These are phyloP conservation scores for Larix kaempferi DNA, from an alignment of 75 land plant genomes.

Conservation along the genomic window DNA sequence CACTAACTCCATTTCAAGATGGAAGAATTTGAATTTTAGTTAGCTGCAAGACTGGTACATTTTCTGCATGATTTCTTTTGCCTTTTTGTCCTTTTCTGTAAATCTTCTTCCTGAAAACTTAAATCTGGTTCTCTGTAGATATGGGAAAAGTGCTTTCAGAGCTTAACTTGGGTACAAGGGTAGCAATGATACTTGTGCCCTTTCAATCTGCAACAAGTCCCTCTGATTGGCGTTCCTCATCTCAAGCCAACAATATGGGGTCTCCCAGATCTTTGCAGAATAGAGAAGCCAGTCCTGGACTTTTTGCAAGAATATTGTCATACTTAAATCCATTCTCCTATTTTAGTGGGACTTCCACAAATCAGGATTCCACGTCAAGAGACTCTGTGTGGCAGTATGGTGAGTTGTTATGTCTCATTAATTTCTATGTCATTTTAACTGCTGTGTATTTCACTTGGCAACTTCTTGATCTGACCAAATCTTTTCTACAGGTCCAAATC, in stretches of 20 bases:
- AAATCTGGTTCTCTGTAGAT: conserved; percentile 40
- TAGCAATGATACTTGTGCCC: conserved; percentile 71
- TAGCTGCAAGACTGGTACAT: background rate
- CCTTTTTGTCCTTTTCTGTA: background rate
- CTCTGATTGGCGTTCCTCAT: conserved; percentile 15
- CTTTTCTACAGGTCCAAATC: conserved; percentile 29
- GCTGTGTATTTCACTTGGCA: background rate
- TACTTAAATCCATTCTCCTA: conserved; percentile 83
- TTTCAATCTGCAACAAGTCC: conserved; percentile 9
- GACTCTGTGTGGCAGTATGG: conserved; percentile 40
- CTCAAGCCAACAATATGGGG: conserved; percentile 5
- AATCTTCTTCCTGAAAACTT: background rate
- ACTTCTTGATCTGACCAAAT: background rate
- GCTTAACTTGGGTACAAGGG: conserved; percentile 58
- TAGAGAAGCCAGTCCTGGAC: conserved; percentile 35
- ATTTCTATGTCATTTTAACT: background rate
- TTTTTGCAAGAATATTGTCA: conserved; percentile 50
- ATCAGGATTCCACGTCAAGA: conserved; percentile 21
- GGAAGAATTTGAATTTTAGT: background rate
- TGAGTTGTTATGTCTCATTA: conserved; percentile 19
- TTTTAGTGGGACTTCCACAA: conserved; percentile 50
- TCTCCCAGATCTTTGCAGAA: conserved; percentile 14
- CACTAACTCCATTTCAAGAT: background rate
- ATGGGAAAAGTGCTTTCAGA: conserved; percentile 52
- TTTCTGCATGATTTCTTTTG: background rate